Conservation (phyloP, 1,284 basidiomycete genomes). For the Coriolopsis trogii region DNA sequence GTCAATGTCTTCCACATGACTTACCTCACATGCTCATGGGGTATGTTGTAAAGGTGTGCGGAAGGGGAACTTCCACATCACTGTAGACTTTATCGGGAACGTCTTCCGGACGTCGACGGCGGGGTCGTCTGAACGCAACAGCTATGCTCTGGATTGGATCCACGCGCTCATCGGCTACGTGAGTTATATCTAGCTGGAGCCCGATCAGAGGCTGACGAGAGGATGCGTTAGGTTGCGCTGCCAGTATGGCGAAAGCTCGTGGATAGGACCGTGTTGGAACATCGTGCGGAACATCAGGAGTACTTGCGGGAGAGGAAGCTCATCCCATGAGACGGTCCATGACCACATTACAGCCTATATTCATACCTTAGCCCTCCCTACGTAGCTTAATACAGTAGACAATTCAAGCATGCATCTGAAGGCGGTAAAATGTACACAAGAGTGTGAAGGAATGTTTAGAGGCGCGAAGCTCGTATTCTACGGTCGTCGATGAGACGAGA, state of each 20-base stretch:
- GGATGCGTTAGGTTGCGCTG: conserved; percentile 45
- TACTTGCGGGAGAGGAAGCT: neutral
- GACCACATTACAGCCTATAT: neutral
- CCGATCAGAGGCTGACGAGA: neutral
- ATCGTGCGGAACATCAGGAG: conserved; percentile 2
- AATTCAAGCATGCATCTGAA: no score
- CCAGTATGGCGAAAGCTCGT: conserved; percentile 56
- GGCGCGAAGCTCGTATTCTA: conserved; percentile 64
- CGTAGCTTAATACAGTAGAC: no score
- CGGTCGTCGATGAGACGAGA: conserved; percentile 32
- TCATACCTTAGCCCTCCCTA: no score
- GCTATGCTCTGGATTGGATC: conserved; percentile 57
- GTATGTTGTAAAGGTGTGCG: no score
- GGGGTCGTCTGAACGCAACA: conserved; percentile 70
- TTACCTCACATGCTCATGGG: no score
- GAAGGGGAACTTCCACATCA: conserved; percentile 77
- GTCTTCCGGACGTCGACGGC: conserved; percentile 73
- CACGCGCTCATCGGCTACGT: conserved; percentile 48
- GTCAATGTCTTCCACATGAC: neutral
- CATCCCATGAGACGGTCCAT: neutral
- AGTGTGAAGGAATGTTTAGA: conserved; percentile 48
- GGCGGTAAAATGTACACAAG: neutral
- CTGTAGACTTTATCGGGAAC: conserved; percentile 68
- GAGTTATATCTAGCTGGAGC: conserved; percentile 26
- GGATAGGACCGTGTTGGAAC: conserved; percentile 23